Base-by-base conservation (phyloP, 208 protist genomes). In the Acanthamoeba lenticulata region DNA sequence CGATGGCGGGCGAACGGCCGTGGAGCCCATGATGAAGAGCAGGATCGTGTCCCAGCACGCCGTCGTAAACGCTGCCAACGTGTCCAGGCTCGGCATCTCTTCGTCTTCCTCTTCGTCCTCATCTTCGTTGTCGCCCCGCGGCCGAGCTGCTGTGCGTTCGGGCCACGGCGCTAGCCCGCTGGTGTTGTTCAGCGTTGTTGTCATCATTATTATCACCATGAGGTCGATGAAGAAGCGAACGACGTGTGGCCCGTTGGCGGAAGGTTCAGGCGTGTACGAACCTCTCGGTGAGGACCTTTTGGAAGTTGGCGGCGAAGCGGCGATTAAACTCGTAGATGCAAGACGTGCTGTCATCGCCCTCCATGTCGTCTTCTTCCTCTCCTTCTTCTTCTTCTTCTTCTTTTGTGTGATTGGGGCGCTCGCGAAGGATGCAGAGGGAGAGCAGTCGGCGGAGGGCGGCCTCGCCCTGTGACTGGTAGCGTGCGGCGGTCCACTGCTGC, bases 251-350 rank as follows among this genome's bases (percentile, higher is more conserved):
- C 21, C 52, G 52, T 11, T 52, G 47, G 5, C 47, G 47, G 5
- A 15, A 19, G 60, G 6, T 69, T 5, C 60, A 69, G 5, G 60
- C 47, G 47, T 17, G 1, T 5, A 19, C 7, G 69, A 45, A 79
- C 69, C 69, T 79, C 69, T 79, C 69, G n/a, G 69, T 79, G 36
- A 79, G 69, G 15, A 79, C 69, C 69, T 45, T 79, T 36, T 79
- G 69, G 40, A 79, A 79, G 69, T 79, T 79, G 69, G 24, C 34
- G 69, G 34, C 7, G 69, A 79, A 79, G 32, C 44, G 69, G 24
- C 44, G 27, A 32, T 79, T 79, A 36, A 79, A 79, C 69, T 79
- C 69, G 69, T 79, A 79, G 11, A 60, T 60, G 11, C 21, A 60
- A 27, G 11, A 27, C 32, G 69, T 29, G 34, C 29, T 34, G 60